Evolutionary conservation across 179 eudicot genomes (phyloP).

Genomic region (Spinacia oleracea): DNA sequence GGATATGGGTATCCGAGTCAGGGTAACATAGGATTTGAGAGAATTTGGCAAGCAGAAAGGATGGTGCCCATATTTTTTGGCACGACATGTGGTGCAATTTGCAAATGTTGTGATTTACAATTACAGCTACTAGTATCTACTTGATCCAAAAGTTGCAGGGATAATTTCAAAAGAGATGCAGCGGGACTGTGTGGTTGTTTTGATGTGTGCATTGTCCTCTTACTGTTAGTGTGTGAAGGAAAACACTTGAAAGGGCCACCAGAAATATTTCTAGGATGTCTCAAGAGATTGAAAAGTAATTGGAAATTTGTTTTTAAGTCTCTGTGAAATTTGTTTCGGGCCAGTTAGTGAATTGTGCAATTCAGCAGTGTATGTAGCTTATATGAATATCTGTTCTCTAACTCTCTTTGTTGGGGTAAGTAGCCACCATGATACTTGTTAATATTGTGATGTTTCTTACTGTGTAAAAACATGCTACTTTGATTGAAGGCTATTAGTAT

Average conservation of each 20-base stretch:
- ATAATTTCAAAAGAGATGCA: slow-evolving; percentile 98
- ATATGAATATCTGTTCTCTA: not conserved
- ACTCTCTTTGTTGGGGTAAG: not conserved
- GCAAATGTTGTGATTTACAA: slow-evolving; percentile 94
- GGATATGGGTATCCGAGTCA: no score
- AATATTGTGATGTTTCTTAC: not conserved
- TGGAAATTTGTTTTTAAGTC: not conserved
- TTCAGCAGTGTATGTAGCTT: not conserved
- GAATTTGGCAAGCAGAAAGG: slow-evolving; percentile 84
- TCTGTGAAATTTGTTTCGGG: no score
- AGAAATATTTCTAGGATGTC: slow-evolving; percentile 84
- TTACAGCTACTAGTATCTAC: slow-evolving; percentile 97
- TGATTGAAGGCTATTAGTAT: not conserved
- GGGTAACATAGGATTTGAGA: no score
- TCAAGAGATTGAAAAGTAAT: slow-evolving; percentile 88
- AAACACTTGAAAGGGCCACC: slow-evolving; percentile 92
- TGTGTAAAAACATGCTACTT: not conserved
- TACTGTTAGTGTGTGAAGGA: slow-evolving; percentile 87
- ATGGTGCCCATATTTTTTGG: slow-evolving; percentile 97
- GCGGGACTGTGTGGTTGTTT: slow-evolving; percentile 92
- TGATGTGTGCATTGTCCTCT: slow-evolving; percentile 97
- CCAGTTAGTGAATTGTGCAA: no score
- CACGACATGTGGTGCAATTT: slow-evolving; percentile 91
- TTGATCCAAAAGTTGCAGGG: slow-evolving; percentile 98
- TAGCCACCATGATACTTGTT: not conserved